Conservation (phyloP, 2,329 filamentous ascomycete genomes). For the Dendrostoma leiphaemia region DNA sequence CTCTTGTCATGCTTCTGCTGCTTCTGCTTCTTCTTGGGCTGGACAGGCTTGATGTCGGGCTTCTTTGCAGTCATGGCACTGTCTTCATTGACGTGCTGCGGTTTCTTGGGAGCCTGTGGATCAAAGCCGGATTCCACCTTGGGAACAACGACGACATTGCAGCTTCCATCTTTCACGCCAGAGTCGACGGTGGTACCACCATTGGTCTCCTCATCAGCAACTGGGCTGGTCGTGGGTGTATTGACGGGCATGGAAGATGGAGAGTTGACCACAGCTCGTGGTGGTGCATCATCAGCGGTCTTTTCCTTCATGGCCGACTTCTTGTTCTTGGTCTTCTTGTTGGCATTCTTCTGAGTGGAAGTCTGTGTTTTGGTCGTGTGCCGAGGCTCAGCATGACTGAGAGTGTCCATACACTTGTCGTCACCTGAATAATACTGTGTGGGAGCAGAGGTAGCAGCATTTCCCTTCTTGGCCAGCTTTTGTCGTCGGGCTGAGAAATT, state of each 20-base stretch:
- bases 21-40: neutral
- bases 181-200: neutral
- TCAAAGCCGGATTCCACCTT: neutral
- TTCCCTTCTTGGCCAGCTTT: neutral
- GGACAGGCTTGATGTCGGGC: neutral
- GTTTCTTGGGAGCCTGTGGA: neutral
- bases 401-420: neutral
- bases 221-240: neutral
- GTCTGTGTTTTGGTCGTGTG: neutral
- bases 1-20: too few species aligned
- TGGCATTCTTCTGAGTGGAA: neutral
- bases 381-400: neutral
- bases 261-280: neutral
- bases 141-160: neutral
- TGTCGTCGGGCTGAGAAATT: constrained; percentile 19
- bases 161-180: neutral
- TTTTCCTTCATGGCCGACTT: neutral
- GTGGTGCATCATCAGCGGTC: neutral
- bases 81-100: neutral
- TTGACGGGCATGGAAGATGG: neutral
- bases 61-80: neutral
- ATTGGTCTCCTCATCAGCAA: neutral
- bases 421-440: neutral
- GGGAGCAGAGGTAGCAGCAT: neutral
- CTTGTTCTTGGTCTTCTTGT: neutral